phyloP scores from a whole-genome alignment of 495 filamentous ascomycete species.

The Trypethelium eluteriae region DNA sequence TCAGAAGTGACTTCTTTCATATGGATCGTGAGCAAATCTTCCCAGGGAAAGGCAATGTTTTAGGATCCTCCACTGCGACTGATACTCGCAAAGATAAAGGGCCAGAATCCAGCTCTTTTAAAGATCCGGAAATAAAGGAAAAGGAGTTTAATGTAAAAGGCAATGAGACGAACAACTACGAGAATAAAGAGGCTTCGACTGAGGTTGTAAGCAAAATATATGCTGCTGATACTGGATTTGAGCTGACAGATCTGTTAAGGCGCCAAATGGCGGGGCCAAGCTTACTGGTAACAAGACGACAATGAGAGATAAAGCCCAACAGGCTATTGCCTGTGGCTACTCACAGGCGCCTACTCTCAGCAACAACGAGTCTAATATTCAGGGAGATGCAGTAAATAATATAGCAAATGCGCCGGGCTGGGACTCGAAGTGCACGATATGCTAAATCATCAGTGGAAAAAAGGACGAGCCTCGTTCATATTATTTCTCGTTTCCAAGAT shows the following conservation, averaged over 20 bases:
- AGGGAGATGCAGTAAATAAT: not conserved
- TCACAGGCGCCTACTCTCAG: not conserved
- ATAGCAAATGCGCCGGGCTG: not conserved
- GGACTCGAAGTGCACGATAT: not conserved
- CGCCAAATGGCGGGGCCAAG: not conserved
- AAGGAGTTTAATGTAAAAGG: not conserved
- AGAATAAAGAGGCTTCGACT: not conserved
- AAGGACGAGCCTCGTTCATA: not conserved
- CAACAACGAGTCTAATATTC: not conserved
- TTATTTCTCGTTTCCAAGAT: not conserved
- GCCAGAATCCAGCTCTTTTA: not conserved
- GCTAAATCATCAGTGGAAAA: not conserved
- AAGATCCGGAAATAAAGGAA: not conserved
- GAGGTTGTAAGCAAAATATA: not conserved
- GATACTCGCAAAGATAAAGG: not conserved
- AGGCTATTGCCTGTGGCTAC: not conserved
- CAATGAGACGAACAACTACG: not conserved
- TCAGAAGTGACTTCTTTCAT: not conserved
- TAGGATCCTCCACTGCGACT: not conserved
- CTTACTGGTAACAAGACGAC: not conserved
- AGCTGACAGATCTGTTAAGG: not conserved
- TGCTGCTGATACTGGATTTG: not conserved
- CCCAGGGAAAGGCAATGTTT: not conserved
- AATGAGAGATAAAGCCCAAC: not conserved
- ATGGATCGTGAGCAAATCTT: not conserved